Conservation (phyloP, 2,329 filamentous ascomycete genomes). For the Aaosphaeria arxii region DNA sequence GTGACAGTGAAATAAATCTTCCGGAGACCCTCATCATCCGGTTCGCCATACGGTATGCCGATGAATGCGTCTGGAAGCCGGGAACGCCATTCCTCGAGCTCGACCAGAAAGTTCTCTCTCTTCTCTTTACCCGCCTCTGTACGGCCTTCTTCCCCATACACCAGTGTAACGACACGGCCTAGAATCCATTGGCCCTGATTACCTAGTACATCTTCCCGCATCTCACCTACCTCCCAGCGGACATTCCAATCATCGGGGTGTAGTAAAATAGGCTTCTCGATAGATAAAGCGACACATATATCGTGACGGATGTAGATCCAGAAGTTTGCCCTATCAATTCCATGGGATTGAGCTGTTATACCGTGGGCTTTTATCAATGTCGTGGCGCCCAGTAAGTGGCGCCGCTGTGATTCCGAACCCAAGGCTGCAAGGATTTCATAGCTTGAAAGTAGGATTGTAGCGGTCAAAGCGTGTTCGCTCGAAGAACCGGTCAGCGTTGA, state of each 20-base stretch:
- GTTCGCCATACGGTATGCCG: constrained; percentile 28
- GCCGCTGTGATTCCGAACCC: constrained; percentile 20
- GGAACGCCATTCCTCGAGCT: constrained; percentile 25
- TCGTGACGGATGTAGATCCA: constrained; percentile 35
- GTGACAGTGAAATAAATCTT: constrained; percentile 31
- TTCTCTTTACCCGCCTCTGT: constrained; percentile 11
- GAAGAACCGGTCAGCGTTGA: constrained; percentile 20
- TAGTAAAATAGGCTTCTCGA: constrained; percentile 24
- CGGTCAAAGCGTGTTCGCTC: constrained; percentile 27
- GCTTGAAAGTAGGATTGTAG: constrained; percentile 31
- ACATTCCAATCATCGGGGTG: constrained; percentile 31
- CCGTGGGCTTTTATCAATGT: constrained; percentile 27
- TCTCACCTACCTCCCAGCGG: constrained; percentile 22
- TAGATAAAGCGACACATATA: constrained; percentile 28
- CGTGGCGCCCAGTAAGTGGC: constrained; percentile 28
- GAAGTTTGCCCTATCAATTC: constrained; percentile 31
- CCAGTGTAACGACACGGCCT: constrained; percentile 25
- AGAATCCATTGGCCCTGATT: constrained; percentile 33
- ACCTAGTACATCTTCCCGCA: constrained; percentile 29
- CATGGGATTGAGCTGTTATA: constrained; percentile 24
- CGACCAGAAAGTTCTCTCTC: constrained; percentile 20
- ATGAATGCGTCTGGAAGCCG: constrained; percentile 26
- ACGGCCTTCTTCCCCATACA: constrained; percentile 18
- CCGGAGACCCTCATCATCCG: constrained; percentile 27
- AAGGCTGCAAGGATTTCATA: constrained; percentile 29